Evolutionary conservation across 257 asterid species (phyloP), one percentile per base, ranked within the genome.

Genomic region (Solanum sejunctum): DNA sequence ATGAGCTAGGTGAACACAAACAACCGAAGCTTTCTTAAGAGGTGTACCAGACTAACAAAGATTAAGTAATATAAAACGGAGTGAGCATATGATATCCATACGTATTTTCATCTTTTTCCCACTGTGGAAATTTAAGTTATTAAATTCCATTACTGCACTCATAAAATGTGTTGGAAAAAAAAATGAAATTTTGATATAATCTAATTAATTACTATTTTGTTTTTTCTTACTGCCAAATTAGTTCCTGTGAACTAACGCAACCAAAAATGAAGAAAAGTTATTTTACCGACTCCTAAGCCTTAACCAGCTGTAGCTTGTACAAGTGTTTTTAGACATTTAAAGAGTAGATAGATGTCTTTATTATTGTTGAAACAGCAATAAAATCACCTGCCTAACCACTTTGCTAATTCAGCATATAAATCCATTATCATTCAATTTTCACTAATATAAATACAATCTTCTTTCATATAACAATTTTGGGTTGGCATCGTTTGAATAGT

Each of bases 71-170:
- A 20, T 20, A 57, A 57, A 18, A 18, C 4, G 0, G 18, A 56
- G 0, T 0, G 2, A 36, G 6, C 6, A 36, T 4, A 36, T 36
- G 41, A 0, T 12, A 51, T 51, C 2, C 5, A 3, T 26, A 64
- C 20, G 6, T 12, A 23, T 7, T 1, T 7, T 28, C 72, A 18
- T 70, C 1, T 0, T 10, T 70, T 20, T 41, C 5, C 23, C 10
- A 41, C 0, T 0, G 1, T 70, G 0, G 41, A 11, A 36, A 67
- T 20, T 13, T 11, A 18, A 56, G 18, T 56, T 36, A 36, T 36
- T 5, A 18, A 18, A 57, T 15, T 54, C 58, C 58, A 7, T 54
- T 54, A 18, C 15, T 8, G 8, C 18, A 15, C 20, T 17, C 11
- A 57, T 17, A 57, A 20, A 18, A 17, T 57, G 28, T 56, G 6